A percentile compares a stretch with the other conserved stretches of the same genome.
Conservation (phyloP, 192 early-diverging fungal species). For the Borealophlyctis nickersoniae region DNA sequence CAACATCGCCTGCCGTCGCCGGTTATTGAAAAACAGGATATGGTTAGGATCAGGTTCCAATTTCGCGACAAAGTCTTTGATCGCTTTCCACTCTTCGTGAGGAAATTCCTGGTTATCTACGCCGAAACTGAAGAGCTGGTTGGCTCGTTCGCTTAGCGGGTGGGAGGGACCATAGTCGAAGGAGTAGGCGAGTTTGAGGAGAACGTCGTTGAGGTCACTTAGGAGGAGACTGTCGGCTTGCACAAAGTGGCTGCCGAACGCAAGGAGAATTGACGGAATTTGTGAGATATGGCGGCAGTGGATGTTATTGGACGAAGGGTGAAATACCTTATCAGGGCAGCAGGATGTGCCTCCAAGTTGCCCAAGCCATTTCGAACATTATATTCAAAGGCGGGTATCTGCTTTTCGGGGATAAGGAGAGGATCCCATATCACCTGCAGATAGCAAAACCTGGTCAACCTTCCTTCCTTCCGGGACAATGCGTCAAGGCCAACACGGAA, state of each 20-base stretch:
- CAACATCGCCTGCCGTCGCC: too few species aligned
- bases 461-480: too few species aligned
- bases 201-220: background rate
- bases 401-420: background rate
- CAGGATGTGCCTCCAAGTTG: background rate
- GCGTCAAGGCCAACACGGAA: background rate
- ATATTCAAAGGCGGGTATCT: background rate
- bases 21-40: too few species aligned
- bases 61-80: background rate
- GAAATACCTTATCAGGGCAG: background rate
- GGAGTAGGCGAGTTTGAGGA: background rate
- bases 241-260: background rate
- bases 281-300: background rate
- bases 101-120: background rate
- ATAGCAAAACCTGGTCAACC: too few species aligned
- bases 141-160: background rate
- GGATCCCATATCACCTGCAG: slow-evolving; percentile 1
- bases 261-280: too few species aligned
- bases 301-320: background rate
- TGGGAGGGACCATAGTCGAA: background rate
- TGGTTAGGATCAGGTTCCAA: background rate
- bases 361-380: background rate
- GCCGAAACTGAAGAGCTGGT: background rate
- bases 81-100: background rate
- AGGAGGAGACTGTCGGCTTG: background rate